Base-by-base conservation (phyloP, 2,329 filamentous ascomycete species). In the Fusarium dimerum region DNA sequence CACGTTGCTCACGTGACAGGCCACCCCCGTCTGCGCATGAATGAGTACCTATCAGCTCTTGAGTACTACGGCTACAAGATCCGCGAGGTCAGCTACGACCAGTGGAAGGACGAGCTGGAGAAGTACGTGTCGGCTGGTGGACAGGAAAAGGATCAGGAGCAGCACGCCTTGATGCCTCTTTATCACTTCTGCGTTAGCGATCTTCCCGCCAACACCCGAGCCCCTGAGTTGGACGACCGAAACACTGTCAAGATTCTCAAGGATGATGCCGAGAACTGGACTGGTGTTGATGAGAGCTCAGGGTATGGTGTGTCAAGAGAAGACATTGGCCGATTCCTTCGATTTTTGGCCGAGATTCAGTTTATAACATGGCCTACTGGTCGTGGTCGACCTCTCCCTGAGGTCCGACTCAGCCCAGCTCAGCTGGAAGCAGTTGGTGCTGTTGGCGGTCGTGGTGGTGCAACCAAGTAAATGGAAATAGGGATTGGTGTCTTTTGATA, bases 1-100 rank as follows among this genome's bases (percentile, higher is more conserved):
- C 77, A 81, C 54, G 89, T 96, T 6, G 81, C 84, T 2, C 90
- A 96, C 60, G 86, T 95, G 43, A 96, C 91, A 2, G 83, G 83
- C 7, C 90, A 92, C 69, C 90, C 90, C 3, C 81, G 90, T 11
- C 80, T 94, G 39, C 84, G 83, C 3, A 87, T 92, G 78, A 90
- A 88, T 73, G 80, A 90, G 66, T 95, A 86, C 72, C 78, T 95
- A 12, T 80, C 81, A 16, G 77, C 81, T 0, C 77, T 96, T 4
- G 79, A 87, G 64, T 79, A 77, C n/a, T 95, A 89, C 69, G 90
- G 59, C 78, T 95, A 52, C 83, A 89, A 71, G 46, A 87, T 89
- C 1, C 87, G 87, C 0, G 87, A 90, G 67, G 79, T 94, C 12
- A 86, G 89, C 62, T 89, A 92, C 66, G 55, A 59, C 2, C 53